Evolutionary conservation across 805 yeast genomes (phyloP), one percentile per base, ranked within the genome.

Genomic region (Myxozyma kluyveri): DNA sequence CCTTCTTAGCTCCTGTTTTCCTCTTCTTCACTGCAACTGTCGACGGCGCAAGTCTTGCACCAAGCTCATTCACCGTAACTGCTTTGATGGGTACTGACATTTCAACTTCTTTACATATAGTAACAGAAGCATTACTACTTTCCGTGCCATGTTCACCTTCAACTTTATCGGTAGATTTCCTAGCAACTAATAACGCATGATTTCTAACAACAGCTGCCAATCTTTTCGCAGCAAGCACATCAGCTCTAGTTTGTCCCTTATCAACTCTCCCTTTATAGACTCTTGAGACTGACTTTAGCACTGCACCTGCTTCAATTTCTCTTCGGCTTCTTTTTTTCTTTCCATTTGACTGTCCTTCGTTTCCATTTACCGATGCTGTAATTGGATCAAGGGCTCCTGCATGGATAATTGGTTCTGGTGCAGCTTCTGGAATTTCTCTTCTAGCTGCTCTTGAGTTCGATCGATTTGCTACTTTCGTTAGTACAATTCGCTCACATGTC

Each of bases 401-500:
- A 41, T 46, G 50, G 44, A 46, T 42, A 24, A 24, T 50, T 6
- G 42, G 43, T 33, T 37, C 50, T 3, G 49, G 46, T 7, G 38
- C n/a, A 22, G 49, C 46, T 9, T 32, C 44, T 26, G 57, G 57
- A 45, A 49, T 38, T 19, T 45, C 50, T 27, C 57, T 50, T 12
- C 57, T 47, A 4, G 57, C 57, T 6, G 37, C 54, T n/a, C 57
- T 49, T 33, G 17, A 42, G 54, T 53, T 53, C 26, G 54, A 45
- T 10, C 38, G 38, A 41, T 35, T 22, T 19, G 56, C 56, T 52
- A 22, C n/a, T 4, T 18, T 18, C 7, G 39, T 32, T 4, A 27
- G 26, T 27, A n/a, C 22, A n/a, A 12, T 43, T 26, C 47, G 31
- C 32, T n/a, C 26, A 26, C 47, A 43, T n/a, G n/a, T n/a, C n/a